Evolutionary conservation across 2,329 filamentous ascomycete genomes (phyloP).

Genomic region (Myotisia sp.): DNA sequence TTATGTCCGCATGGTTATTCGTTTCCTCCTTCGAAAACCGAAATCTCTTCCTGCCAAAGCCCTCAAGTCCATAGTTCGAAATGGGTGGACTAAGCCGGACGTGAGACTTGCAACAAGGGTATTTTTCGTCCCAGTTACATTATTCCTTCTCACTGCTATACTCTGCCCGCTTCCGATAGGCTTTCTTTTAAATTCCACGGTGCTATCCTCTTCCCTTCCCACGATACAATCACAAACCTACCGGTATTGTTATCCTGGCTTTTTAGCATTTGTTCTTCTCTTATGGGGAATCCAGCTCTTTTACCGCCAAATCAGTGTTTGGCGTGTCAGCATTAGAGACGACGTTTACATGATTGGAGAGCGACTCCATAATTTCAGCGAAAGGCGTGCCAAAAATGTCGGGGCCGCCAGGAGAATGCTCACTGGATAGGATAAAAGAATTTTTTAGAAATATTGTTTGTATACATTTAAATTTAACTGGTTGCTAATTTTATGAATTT

Average conservation of each 20-base stretch:
- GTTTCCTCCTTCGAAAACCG: constrained; percentile 53
- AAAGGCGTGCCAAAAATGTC: constrained; percentile 32
- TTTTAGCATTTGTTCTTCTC: constrained; percentile 41
- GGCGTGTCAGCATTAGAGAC: constrained; percentile 72
- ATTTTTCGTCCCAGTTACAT: constrained; percentile 62
- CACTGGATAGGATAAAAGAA: constrained; percentile 14
- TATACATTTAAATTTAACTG: neutral
- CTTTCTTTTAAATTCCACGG: constrained; percentile 33
- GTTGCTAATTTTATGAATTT: neutral
- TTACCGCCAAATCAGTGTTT: constrained; percentile 49
- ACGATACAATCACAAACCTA: constrained; percentile 35
- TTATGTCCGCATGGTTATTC: constrained; percentile 67
- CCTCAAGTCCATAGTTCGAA: constrained; percentile 56
- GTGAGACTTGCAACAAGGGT: constrained; percentile 65
- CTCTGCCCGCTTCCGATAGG: constrained; percentile 50
- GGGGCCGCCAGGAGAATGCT: constrained; percentile 26
- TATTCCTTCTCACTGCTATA: constrained; percentile 50
- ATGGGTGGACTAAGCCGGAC: constrained; percentile 68
- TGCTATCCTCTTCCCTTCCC: constrained; percentile 20
- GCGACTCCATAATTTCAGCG: constrained; percentile 83
- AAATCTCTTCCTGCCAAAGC: constrained; percentile 59
- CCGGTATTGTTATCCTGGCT: constrained; percentile 60
- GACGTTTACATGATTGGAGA: constrained; percentile 96
- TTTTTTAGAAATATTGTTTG: constrained; percentile 2
- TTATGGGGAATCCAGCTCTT: constrained; percentile 28